Evolutionary conservation across 306 rosid genomes (phyloP), one percentile per base, ranked within the genome.

Genomic region (Urtica urens): DNA sequence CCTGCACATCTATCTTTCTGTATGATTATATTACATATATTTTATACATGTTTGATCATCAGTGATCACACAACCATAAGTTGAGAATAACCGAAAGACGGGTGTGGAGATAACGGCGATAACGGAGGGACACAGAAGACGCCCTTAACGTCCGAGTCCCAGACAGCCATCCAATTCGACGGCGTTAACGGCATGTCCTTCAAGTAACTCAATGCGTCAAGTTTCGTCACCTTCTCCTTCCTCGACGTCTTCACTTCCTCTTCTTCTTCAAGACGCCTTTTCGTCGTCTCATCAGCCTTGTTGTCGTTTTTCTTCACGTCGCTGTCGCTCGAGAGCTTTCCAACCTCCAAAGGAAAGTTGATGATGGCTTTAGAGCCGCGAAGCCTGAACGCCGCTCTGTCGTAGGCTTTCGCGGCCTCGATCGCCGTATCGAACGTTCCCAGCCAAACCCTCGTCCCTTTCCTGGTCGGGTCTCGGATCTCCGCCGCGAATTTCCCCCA

Each of bases 401-500:
- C 96, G 49, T 86, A 86, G 2, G 96, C 88, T 57, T 63, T 78
- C 21, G 96, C 96, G 5, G 96, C 96, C 16, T 86, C 88, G 6
- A 86, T 64, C 20, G 93, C 96, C 6, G 86, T 67, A 17, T 86
- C 86, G 49, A 81, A 86, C 0, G 96, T 86, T 27, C 96, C 96
- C 0, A 86, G 77, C 96, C 96, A 81, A 3, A 81, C 79, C 39
- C 96, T 59, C 0, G 93, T 76, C 12, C 96, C 96, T 11, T 77
- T 74, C 35, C 75, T 70, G 54, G 65, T 86, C 25, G 96, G 96
- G 45, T 86, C 96, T 1, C 93, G 79, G 63, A 86, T 86, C 74
- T 86, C 96, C 2, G 96, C 86, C 2, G 96, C 96, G 68, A 45
- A 86, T 21, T 86, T 86, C 1, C 96, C 96, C 96, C 96, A 86